Evolutionary conservation across 345 rosid genomes (phyloP).

Genomic region (Acer negundo): DNA sequence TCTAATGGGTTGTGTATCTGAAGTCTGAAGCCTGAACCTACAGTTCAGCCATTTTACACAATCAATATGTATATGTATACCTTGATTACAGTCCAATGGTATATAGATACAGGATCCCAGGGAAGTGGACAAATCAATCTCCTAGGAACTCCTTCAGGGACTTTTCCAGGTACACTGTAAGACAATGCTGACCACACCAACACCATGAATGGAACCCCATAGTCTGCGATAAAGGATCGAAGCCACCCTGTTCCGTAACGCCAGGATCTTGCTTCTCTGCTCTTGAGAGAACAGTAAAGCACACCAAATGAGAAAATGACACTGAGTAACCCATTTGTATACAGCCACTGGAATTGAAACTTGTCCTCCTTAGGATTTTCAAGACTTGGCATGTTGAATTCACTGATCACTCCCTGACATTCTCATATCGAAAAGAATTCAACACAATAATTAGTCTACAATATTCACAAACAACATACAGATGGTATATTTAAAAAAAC

Average conservation of each 20-base stretch:
- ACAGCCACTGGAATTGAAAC: slow-evolving; percentile 56
- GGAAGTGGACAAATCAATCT: slow-evolving; percentile 75
- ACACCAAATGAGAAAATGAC: slow-evolving; percentile 70
- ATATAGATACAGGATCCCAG: slow-evolving; percentile 69
- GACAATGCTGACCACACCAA: slow-evolving; percentile 68
- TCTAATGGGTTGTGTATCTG: neutral
- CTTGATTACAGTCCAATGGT: slow-evolving; percentile 85
- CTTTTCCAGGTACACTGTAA: slow-evolving; percentile 42
- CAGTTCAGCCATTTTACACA: neutral
- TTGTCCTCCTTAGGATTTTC: slow-evolving; percentile 42
- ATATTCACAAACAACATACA: neutral
- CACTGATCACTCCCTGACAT: slow-evolving; percentile 63
- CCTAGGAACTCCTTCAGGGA: slow-evolving; percentile 64
- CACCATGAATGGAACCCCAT: slow-evolving; percentile 83
- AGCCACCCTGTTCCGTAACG: slow-evolving; percentile 65
- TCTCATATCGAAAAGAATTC: slow-evolving; percentile 9
- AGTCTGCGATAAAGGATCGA: slow-evolving; percentile 71
- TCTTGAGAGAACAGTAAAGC: slow-evolving; percentile 53
- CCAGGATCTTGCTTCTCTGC: slow-evolving; percentile 75
- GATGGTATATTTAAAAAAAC: neutral
- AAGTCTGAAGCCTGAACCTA: too few species aligned
- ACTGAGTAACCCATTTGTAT: slow-evolving; percentile 72
- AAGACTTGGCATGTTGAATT: slow-evolving; percentile 48
- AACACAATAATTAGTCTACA: neutral
- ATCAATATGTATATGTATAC: slow-evolving; percentile 28